Evolutionary conservation across 768 basidiomycete genomes (phyloP), one percentile per base, ranked within the genome.

Genomic region (Hypholoma sublateritium): DNA sequence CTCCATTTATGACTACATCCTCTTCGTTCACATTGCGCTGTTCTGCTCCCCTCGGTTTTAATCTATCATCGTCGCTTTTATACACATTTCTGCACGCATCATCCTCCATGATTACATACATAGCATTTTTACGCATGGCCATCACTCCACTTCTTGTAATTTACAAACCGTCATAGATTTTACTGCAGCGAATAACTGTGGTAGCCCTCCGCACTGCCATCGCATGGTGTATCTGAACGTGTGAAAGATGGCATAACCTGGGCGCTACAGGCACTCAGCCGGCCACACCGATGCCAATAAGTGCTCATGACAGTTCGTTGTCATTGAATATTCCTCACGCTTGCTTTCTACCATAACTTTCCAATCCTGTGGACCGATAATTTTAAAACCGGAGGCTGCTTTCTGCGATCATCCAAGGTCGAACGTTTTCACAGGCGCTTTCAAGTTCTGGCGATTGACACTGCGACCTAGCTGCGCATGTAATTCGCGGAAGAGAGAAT

Each of bases 121-220:
- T 58, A 59, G 56, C 66, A 67, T 66, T 60, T 62, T 64, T 68
- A 66, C 59, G 56, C 69, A 68, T 67, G 67, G 65, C 65, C 70
- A 72, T 67, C 53, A 42, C 42, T 51, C 43, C 42, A 44, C 24
- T 65, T 65, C 64, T 62, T 82, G 79, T 82, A 82, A 70, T 67
- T 63, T 77, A 72, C 68, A 67, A 39, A 46, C 46, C 22, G 16
- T 22, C 62, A 76, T 72, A 70, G 35, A 49, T 42, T 37, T 28
- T 19, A 49, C 36, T 53, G 22, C 36, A 32, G 28, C 28, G 1
- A 32, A 32, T 7, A 32, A 32, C 28, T 32, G 28, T 32, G 28
- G 28, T 32, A 32, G 5, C 28, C 28, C 9, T 32, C 5, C 5
- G 28, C 28, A 32, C 28, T 32, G 28, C 28, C 28, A n/a, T n/a